These are phyloP conservation scores for Talaromyces islandicus DNA, from an alignment of 2,329 filamentous ascomycete species.

Conservation along the genomic window DNA sequence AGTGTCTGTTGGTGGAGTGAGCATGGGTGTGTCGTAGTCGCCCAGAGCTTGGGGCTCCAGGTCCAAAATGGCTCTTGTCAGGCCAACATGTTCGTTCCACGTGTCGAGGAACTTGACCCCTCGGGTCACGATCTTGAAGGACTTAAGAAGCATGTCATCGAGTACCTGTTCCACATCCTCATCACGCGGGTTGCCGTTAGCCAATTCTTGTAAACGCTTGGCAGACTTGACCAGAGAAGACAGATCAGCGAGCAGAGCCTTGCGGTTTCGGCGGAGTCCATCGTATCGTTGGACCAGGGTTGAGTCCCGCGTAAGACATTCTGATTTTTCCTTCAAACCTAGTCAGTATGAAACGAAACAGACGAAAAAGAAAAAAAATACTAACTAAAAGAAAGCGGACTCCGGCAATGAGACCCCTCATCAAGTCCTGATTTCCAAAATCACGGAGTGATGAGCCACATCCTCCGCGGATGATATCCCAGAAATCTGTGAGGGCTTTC, in stretches of 20 bases:
- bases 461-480: constrained; percentile 79
- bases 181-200: constrained; percentile 42
- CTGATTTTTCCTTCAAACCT: constrained; percentile 65
- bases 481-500: constrained; percentile 82
- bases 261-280: constrained; percentile 70
- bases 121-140: constrained; percentile 88
- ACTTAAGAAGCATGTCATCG: constrained; percentile 88
- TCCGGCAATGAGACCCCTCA: constrained; percentile 88
- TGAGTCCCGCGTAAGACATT: constrained; percentile 81
- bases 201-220: constrained; percentile 74
- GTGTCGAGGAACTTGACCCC: constrained; percentile 86
- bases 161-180: constrained; percentile 53
- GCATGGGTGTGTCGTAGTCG: constrained; percentile 26
- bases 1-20: constrained; percentile 34
- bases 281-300: constrained; percentile 68
- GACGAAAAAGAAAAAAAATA: constrained; percentile 17
- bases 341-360: neutral
- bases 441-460: constrained; percentile 68
- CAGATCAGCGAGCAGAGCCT: constrained; percentile 81
- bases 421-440: constrained; percentile 87
- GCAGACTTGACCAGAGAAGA: constrained; percentile 84
- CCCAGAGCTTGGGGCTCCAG: constrained; percentile 22
- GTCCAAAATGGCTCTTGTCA: constrained; percentile 36
- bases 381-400: constrained; percentile 83
- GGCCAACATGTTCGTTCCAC: constrained; percentile 56